phyloP scores from a whole-genome alignment of 495 filamentous ascomycete genomes.

The Lophium mytilinum region DNA sequence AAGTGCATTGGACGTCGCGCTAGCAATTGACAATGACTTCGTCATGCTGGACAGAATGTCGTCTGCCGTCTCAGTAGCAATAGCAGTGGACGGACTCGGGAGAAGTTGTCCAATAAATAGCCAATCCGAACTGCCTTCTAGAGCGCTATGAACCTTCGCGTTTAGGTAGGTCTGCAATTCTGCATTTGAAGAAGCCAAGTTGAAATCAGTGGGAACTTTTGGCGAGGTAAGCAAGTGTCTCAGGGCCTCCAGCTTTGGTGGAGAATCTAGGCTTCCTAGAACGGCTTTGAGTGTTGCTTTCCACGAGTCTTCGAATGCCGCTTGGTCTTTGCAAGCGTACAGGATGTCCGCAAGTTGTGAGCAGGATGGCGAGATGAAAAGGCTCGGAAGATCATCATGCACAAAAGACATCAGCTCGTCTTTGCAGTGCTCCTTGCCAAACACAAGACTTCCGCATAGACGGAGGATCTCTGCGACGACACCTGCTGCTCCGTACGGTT shows the following conservation, averaged over 20 bases:
- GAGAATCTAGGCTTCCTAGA: slow-evolving; percentile 24
- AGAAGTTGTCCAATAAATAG: slow-evolving; percentile 19
- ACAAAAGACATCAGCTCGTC: slow-evolving; percentile 36
- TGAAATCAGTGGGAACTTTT: slow-evolving; percentile 13
- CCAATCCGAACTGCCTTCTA: slow-evolving; percentile 24
- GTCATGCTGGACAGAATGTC: slow-evolving; percentile 30
- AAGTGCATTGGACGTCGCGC: slow-evolving; percentile 26
- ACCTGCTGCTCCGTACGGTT: slow-evolving; percentile 71
- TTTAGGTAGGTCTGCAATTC: slow-evolving; percentile 31
- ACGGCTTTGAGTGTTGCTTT: slow-evolving; percentile 20
- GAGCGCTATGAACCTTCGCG: slow-evolving; percentile 2
- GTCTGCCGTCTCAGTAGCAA: slow-evolving; percentile 20
- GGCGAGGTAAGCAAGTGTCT: slow-evolving; percentile 29
- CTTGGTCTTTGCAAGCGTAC: slow-evolving; percentile 17
- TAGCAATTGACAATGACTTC: slow-evolving; percentile 27
- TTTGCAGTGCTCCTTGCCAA: slow-evolving; percentile 23
- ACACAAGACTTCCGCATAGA: slow-evolving; percentile 14
- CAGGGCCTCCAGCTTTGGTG: slow-evolving; percentile 26
- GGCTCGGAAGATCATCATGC: slow-evolving; percentile 40
- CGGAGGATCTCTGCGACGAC: slow-evolving; percentile 46
- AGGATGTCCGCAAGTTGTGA: slow-evolving; percentile 30
- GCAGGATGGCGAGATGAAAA: slow-evolving; percentile 49
- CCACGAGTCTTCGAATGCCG: slow-evolving; percentile 27
- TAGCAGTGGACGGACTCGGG: slow-evolving; percentile 12
- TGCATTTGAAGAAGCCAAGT: slow-evolving; percentile 12